These are phyloP conservation scores for Aspergillus hortae DNA, from an alignment of 2,329 filamentous ascomycete genomes.

Conservation along the genomic window DNA sequence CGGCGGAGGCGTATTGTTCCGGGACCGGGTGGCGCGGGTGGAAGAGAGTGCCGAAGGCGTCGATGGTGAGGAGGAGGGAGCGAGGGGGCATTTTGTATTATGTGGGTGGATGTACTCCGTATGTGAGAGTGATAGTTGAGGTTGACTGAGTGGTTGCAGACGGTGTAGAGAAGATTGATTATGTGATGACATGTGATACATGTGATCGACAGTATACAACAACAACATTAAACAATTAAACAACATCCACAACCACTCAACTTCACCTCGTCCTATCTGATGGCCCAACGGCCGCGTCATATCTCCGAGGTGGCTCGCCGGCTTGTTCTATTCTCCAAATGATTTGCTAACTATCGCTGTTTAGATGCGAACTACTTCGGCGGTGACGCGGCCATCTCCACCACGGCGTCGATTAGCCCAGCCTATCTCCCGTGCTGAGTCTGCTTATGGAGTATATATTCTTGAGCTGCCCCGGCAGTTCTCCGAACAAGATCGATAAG, in stretches of 20 bases:
- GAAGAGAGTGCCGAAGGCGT: slow-evolving; percentile 46
- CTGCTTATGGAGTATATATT: no score
- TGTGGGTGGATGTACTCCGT: background rate
- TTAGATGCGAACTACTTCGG: no score
- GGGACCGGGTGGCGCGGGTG: slow-evolving; percentile 37
- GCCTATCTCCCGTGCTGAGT: background rate
- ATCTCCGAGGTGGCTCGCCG: no score
- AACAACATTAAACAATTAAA: no score
- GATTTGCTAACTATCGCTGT: no score
- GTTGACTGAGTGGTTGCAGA: background rate
- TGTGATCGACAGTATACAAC: background rate
- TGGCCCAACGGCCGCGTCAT: no score
- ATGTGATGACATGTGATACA: background rate
- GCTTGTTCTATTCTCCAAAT: no score
- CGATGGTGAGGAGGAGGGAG: slow-evolving; percentile 42
- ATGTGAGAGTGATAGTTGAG: background rate
- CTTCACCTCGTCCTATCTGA: no score
- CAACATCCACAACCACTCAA: no score
- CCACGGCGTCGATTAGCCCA: background rate
- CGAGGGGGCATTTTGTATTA: slow-evolving; percentile 3
- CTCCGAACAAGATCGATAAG: background rate
- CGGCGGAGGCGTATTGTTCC: slow-evolving; percentile 39
- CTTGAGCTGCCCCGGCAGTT: background rate
- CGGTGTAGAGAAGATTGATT: background rate
- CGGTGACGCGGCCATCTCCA: background rate